Percentiles rank a stretch among this genome's conserved stretches.
phyloP scores from a whole-genome alignment of 139 green algal species.

The Parachlorella kessleri region DNA sequence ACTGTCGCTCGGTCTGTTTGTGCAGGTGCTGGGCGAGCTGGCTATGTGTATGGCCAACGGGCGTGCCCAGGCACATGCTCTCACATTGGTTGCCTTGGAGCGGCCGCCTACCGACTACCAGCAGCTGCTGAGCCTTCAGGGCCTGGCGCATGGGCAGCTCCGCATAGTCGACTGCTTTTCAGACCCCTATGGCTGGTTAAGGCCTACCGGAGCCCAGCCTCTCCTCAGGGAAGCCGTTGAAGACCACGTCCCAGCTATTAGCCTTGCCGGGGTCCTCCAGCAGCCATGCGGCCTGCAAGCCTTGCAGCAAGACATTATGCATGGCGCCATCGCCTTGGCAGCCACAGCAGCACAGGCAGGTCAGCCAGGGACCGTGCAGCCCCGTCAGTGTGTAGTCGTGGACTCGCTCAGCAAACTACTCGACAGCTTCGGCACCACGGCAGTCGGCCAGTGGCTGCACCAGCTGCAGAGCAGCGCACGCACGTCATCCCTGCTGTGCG shows the following conservation, averaged over 20 bases:
- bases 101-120: conserved; percentile 8
- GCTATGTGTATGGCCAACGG: not conserved
- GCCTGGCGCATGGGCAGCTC: not conserved
- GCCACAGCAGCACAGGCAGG: not conserved
- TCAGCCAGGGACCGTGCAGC: not conserved
- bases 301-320: conserved; percentile 2
- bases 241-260: not conserved
- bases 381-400: conserved; percentile 5
- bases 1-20: not conserved
- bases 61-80: not conserved
- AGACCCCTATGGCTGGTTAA: conserved; percentile 19
- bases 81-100: conserved; percentile 11
- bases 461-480: not conserved
- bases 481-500: conserved; percentile 22
- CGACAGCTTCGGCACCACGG: not conserved
- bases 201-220: not conserved
- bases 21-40: conserved; percentile 20
- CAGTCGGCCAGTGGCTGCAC: conserved; percentile 8
- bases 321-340: not conserved
- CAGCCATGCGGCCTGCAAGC: conserved; percentile 1
- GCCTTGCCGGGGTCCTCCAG: conserved; percentile 2
- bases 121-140: not conserved
- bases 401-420: conserved; percentile 21
- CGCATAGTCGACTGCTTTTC: conserved; percentile 13
- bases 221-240: no score